Evolutionary conservation across 2,329 filamentous ascomycete genomes (phyloP), one percentile per base, ranked within the genome.

Genomic region (Alternaria sp.): DNA sequence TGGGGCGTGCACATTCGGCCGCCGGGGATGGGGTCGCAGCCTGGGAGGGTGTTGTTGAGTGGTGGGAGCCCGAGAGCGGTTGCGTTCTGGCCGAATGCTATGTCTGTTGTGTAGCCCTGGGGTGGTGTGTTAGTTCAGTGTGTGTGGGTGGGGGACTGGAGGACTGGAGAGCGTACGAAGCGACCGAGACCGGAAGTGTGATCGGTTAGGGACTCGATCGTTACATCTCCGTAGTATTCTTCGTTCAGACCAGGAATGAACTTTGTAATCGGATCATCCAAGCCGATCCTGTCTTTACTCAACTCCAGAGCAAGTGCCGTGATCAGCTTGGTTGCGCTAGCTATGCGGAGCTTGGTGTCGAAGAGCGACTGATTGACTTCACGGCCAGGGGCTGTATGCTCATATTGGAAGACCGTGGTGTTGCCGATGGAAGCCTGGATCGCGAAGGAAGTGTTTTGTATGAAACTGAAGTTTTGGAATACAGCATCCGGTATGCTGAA

Each of bases 301-400:
- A 74, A 54, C 26, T 73, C 46, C 2, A 75, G 41, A 1, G 73
- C 73, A 14, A 77, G 60, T 26, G 74, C 65, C 5, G 73, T 74
- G 46, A 75, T 74, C 12, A 69, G 26, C 44, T 77, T 77, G 2
- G 72, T 74, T 8, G 71, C 69, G 11, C 72, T 75, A 1, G 65
- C 74, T 25, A 76, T 61, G 0, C 74, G 71, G 23, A 68, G 37
- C 25, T 69, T 65, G 4, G 70, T 75, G 1, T 71, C 64, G 18
- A 62, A 57, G 4, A 70, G 59, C 10, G 67, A 59, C 20, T 65
- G 63, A 6, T 47, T 47, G 20, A 68, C 51, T 55, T 67, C 57
- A 12, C 67, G 63, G 4, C 55, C 63, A 20, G 65, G 64, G 44
- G 70, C 56, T 21, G 65, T 63, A 41, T 67, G 21, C 25, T 68